A percentile compares a stretch with the other conserved stretches of the same genome.
Evolutionary conservation across 306 rosid genomes (phyloP).

Genomic region (Argentina anserina): DNA sequence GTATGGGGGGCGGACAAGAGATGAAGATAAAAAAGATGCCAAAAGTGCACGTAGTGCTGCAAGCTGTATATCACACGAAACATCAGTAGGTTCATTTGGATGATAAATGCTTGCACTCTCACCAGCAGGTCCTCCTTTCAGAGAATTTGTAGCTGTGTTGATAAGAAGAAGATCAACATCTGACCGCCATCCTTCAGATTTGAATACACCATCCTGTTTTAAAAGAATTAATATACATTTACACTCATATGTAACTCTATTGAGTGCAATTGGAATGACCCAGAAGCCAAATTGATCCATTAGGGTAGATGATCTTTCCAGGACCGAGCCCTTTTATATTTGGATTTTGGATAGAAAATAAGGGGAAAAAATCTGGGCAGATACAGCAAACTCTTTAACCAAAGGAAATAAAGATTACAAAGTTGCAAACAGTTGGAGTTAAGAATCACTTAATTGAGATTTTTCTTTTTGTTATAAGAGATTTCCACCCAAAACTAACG

Average conservation of each 20-base stretch:
- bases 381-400: background rate
- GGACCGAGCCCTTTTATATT: background rate
- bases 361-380: background rate
- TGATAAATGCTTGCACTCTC: slow-evolving; percentile 45
- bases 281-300: background rate
- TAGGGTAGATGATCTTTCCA: background rate
- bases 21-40: slow-evolving; percentile 73
- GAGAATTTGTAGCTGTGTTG: slow-evolving; percentile 42
- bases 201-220: slow-evolving; percentile 70
- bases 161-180: slow-evolving; percentile 62
- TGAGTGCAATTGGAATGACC: background rate
- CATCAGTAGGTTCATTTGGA: slow-evolving; percentile 38
- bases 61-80: slow-evolving; percentile 57
- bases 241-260: background rate
- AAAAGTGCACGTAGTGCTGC: slow-evolving; percentile 72
- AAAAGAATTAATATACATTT: slow-evolving; percentile 14
- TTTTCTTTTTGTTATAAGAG: background rate
- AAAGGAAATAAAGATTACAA: background rate
- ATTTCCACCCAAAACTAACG: background rate
- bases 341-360: background rate
- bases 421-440: background rate
- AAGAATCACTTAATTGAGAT: background rate
- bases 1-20: slow-evolving; percentile 48
- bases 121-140: slow-evolving; percentile 40
- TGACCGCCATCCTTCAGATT: slow-evolving; percentile 57